Base-by-base conservation (phyloP, 768 basidiomycete genomes). In the Hygrophorus pudorinus region DNA sequence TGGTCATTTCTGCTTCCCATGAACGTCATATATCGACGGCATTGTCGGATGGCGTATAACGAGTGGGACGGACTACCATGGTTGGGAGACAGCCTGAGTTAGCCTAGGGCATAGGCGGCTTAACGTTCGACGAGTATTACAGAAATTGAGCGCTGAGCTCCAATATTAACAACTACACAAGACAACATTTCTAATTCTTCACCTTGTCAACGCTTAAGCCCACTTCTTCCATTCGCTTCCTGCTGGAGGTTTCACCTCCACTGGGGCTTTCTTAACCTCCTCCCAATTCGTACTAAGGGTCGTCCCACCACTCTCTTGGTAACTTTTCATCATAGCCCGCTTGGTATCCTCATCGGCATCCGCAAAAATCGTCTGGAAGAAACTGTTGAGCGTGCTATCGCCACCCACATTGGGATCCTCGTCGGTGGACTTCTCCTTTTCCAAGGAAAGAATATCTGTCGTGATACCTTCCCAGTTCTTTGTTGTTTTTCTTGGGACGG, bases 321-420 rank as follows among this genome's bases (percentile, higher is more conserved):
- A 97, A 58, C 89, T 93, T 75, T 99, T 99, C 81, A 97, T 80
- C 92, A 99, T 99, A 2, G 96, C 96, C 30, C 81, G 76, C 55
- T 72, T 79, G 11, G 93, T 89, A 54, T 99, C 88, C 0, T 91
- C 87, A 53, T 96, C 91, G 18, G 93, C 86, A 59, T 86, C 87
- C 5, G 75, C 71, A 56, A 85, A 99, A 49, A 99, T 78, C 66
- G 88, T 85, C 57, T 87, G 85, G 78, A 93, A 93, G 67, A 94
- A 88, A 21, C 70, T 56, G 62, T 97, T 94, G 46, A 96, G 73
- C 4, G 86, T 78, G 46, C 68, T 74, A 60, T 96, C 92, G 16
- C 93, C 93, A 17, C 87, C 87, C 13, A 82, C 80, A 60, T 96
- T 97, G 27, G 91, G 86, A 56, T 89, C 89, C 51, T 92, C 79